Evolutionary conservation across 305 asterid species (phyloP).

Genomic region (Galium porrigens): DNA sequence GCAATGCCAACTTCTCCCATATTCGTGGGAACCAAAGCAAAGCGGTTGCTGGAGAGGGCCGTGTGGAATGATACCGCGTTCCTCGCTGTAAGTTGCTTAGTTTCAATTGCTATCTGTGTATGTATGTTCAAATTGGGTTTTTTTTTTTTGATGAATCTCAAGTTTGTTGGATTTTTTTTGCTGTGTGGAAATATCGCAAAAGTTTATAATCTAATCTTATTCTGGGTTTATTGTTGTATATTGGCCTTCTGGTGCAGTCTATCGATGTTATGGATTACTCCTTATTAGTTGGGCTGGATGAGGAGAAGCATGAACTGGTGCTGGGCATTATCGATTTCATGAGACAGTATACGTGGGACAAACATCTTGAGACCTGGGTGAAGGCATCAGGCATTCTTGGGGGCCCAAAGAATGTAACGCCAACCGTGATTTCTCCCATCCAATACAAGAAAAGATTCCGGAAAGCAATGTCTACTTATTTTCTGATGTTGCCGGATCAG

Average conservation of each 20-base stretch:
- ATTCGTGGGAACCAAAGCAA: conserved; percentile 73
- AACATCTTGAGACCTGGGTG: conserved; percentile 84
- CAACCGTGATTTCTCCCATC: conserved; percentile 64
- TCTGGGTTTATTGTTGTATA: not conserved
- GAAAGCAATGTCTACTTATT: conserved; percentile 83
- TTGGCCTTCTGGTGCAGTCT: conserved; percentile 31
- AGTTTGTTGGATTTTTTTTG: not conserved
- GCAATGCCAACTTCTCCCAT: conserved; percentile 90
- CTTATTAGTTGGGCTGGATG: conserved; percentile 65
- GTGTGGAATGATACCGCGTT: conserved; percentile 86
- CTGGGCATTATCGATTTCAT: conserved; percentile 74
- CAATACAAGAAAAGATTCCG: conserved; percentile 74
- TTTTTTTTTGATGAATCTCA: not conserved
- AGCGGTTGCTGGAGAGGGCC: conserved; percentile 68
- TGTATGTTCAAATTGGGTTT: not conserved
- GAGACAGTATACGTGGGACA: conserved; percentile 90
- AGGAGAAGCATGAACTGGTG: conserved; percentile 60
- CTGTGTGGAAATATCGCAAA: not conserved
- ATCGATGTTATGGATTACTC: conserved; percentile 85
- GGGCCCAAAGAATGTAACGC: conserved; percentile 55
- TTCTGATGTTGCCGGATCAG: conserved; percentile 70
- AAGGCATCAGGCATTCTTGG: conserved; percentile 76
- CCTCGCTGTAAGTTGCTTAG: conserved; percentile 57
- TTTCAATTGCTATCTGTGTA: not conserved
- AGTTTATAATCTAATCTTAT: not conserved